Evolutionary conservation across 805 yeast genomes (phyloP).

Genomic region (Tetrapisispora pingtungensis): DNA sequence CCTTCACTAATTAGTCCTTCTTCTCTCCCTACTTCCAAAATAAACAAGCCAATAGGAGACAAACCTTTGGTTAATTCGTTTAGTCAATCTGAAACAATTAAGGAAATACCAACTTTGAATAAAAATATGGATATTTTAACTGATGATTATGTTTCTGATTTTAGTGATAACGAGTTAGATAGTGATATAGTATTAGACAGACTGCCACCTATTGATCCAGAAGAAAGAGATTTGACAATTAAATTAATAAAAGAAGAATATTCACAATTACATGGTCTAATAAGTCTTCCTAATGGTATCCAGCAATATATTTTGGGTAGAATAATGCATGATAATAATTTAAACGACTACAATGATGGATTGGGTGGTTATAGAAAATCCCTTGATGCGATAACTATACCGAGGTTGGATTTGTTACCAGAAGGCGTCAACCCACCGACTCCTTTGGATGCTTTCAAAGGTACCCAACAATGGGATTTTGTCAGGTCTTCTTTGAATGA

Average conservation of each 20-base stretch:
- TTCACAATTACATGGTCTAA: slow-evolving; percentile 13
- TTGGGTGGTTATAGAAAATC: slow-evolving; percentile 25
- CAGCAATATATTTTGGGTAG: slow-evolving; percentile 28
- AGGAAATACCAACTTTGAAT: too few relatives aligned
- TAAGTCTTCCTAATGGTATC: slow-evolving; percentile 26
- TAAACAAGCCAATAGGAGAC: background rate
- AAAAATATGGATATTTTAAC: background rate
- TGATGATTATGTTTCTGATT: slow-evolving; percentile 12
- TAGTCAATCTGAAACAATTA: too few relatives aligned
- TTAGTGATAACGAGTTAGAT: slow-evolving; percentile 21
- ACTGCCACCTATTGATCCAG: slow-evolving; percentile 2
- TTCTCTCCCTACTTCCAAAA: background rate
- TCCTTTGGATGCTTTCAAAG: slow-evolving; percentile 28
- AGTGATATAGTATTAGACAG: slow-evolving; percentile 5
- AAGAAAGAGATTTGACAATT: slow-evolving; percentile 4
- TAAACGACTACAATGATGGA: slow-evolving; percentile 16
- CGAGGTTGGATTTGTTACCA: slow-evolving; percentile 21
- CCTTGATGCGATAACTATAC: slow-evolving; percentile 19
- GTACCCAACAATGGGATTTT: slow-evolving; percentile 28
- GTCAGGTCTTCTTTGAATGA: slow-evolving; percentile 15
- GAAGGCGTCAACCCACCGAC: slow-evolving; percentile 27
- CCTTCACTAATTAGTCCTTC: background rate
- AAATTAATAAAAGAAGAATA: slow-evolving; percentile 9
- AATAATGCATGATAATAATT: slow-evolving; percentile 15
- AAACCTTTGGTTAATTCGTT: background rate